phyloP scores from a whole-genome alignment of 768 basidiomycete genomes.

The Leccinum aurantiacum region DNA sequence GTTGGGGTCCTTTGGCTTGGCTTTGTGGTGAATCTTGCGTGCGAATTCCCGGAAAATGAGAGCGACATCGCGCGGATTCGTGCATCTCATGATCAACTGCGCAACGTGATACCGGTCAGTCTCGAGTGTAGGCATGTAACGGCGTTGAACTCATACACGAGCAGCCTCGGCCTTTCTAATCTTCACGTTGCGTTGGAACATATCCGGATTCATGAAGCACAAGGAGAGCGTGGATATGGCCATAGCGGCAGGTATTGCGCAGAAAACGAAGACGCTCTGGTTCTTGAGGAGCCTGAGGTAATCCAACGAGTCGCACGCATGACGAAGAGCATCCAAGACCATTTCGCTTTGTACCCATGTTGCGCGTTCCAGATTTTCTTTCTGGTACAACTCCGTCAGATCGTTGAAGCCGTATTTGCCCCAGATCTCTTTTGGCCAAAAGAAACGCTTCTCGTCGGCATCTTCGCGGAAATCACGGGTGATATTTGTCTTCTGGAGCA shows the following conservation, averaged over 20 bases:
- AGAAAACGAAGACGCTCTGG: slow-evolving; percentile 94
- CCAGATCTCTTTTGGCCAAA: slow-evolving; percentile 98
- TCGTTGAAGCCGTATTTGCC: slow-evolving; percentile 70
- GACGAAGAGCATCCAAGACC: slow-evolving; percentile 84
- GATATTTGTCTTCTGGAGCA: slow-evolving; percentile 98
- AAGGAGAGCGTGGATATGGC: slow-evolving; percentile 90
- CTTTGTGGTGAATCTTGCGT: slow-evolving; percentile 79
- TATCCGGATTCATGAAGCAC: slow-evolving; percentile 89
- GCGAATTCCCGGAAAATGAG: slow-evolving; percentile 83
- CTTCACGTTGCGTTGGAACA: slow-evolving; percentile 89
- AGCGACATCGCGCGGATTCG: slow-evolving; percentile 89
- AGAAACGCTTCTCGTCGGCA: slow-evolving; percentile 75
- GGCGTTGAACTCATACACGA: slow-evolving; percentile 44
- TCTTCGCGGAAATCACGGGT: slow-evolving; percentile 95
- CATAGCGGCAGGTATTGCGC: slow-evolving; percentile 93
- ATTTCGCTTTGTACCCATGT: slow-evolving; percentile 84
- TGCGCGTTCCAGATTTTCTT: slow-evolving; percentile 61
- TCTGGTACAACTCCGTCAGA: slow-evolving; percentile 63
- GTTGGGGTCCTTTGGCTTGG: slow-evolving; percentile 79
- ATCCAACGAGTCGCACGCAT: slow-evolving; percentile 83
- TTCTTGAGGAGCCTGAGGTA: slow-evolving; percentile 85
- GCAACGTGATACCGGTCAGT: background rate
- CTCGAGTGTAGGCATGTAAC: background rate
- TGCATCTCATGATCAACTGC: slow-evolving; percentile 89
- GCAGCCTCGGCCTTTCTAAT: slow-evolving; percentile 93